These are phyloP conservation scores for Syzygium aqueum DNA, from an alignment of 345 rosid genomes.

Conservation along the genomic window DNA sequence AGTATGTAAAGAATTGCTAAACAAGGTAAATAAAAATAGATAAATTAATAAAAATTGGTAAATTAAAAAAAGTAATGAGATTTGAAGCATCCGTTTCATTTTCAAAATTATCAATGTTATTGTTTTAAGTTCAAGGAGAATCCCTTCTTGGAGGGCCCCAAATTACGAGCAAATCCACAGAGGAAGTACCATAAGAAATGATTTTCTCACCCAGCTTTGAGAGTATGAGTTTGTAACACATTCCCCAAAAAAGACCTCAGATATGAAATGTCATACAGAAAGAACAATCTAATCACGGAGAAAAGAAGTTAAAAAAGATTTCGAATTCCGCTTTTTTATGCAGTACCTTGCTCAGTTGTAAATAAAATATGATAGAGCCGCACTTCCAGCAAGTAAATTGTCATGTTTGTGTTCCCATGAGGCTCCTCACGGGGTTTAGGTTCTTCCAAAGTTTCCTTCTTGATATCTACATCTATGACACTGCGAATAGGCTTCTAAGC, in stretches of 20 bases:
- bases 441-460: conserved; percentile 34
- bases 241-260: neutral
- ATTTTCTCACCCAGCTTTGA: neutral
- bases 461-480: conserved; percentile 61
- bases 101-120: too few relatives aligned
- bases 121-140: too few relatives aligned
- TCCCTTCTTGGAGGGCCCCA: too few relatives aligned
- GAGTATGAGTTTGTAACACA: neutral
- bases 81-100: too few relatives aligned
- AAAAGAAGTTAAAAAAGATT: neutral
- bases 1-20: too few relatives aligned
- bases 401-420: conserved; percentile 36
- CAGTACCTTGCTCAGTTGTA: neutral
- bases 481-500: conserved; percentile 44
- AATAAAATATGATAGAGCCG: neutral
- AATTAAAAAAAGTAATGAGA: too few relatives aligned
- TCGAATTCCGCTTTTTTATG: neutral
- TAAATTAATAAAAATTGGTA: too few relatives aligned
- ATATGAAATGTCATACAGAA: neutral
- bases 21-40: too few relatives aligned
- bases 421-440: conserved; percentile 30
- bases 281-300: neutral
- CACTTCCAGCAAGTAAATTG: conserved; percentile 42
- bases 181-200: neutral
- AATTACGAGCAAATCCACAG: neutral